Base-by-base conservation (phyloP, 768 basidiomycete species). In the Lentinula lateritia region DNA sequence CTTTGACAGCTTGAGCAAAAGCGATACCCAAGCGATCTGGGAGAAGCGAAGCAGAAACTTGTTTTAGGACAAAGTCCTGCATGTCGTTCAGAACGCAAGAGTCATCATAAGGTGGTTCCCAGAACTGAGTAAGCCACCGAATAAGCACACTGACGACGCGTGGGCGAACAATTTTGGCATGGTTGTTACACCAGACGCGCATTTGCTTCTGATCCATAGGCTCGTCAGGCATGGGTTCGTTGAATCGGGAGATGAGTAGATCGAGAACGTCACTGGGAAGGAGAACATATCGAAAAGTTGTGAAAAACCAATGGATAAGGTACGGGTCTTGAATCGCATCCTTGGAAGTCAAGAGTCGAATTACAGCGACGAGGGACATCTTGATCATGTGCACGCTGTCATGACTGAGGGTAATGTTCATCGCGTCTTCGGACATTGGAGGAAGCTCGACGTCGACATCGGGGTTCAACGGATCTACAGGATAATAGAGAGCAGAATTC, bases 41-140 rank as follows among this genome's bases (percentile, higher is more conserved):
- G 39, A 75, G 56, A 32, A 79, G 66, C 0, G 64, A 67, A 28
- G 69, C 69, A 52, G 76, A 13, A 5, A 60, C 45, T 45, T 59
- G 45, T 36, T 63, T 58, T 3, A 68, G 6, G 18, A 67, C 65
- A 62, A 73, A 73, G 6, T 32, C 20, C 50, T 70, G 69, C 12
- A 76, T 67, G 13, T 57, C 61, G 34, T 65, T 68, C 52, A 81
- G 69, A 18, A 80, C 71, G 4, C 77, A 72, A 0, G 64, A 66
- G 58, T 68, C 62, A 60, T 92, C 90, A 3, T 72, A 68, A 0
- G 77, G 77, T n/a, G 75, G 72, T 39, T 78, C 75, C 89, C 90
- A 93, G 67, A 89, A 81, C 41, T 77, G 72, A 61, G 87, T 81
- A n/a, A 90, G 76, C 90, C 90, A 93, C n/a, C 79, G 74, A 65